These are phyloP conservation scores for Solanum bulbocastanum DNA, from an alignment of 257 asterid species.

Conservation along the genomic window DNA sequence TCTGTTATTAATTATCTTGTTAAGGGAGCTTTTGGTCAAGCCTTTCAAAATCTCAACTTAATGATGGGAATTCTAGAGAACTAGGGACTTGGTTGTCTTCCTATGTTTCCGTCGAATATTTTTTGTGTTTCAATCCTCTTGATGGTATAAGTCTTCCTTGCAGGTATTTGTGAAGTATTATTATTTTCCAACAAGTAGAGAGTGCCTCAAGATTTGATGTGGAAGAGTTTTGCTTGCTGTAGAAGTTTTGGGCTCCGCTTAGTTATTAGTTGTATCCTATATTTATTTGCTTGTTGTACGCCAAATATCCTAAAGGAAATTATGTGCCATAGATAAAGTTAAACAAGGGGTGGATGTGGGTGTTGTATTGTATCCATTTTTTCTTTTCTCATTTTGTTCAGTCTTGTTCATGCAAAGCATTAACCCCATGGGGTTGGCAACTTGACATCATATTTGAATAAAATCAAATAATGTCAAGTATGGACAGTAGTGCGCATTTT, in stretches of 20 bases:
- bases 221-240: background rate
- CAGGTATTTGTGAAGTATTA: background rate
- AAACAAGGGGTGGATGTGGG: background rate
- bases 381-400: background rate
- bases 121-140: background rate
- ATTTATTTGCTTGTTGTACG: background rate
- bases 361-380: background rate
- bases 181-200: background rate
- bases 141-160: background rate
- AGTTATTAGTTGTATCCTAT: background rate
- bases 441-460: background rate
- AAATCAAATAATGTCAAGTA: background rate
- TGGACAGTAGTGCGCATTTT: background rate
- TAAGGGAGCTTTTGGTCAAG: constrained; percentile 94
- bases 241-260: background rate
- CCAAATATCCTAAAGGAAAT: background rate
- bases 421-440: background rate
- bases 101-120: constrained; percentile 46
- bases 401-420: background rate
- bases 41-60: constrained; percentile 77
- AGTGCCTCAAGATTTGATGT: background rate
- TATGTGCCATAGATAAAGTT: background rate
- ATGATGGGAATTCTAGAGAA: constrained; percentile 90
- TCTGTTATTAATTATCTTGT: constrained; percentile 83
- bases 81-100: constrained; percentile 42